A percentile compares a stretch with the other conserved stretches of the same genome.
Evolutionary conservation across 1,139 yeast genomes (phyloP).

Genomic region (Entelexis paramagnoliae): DNA sequence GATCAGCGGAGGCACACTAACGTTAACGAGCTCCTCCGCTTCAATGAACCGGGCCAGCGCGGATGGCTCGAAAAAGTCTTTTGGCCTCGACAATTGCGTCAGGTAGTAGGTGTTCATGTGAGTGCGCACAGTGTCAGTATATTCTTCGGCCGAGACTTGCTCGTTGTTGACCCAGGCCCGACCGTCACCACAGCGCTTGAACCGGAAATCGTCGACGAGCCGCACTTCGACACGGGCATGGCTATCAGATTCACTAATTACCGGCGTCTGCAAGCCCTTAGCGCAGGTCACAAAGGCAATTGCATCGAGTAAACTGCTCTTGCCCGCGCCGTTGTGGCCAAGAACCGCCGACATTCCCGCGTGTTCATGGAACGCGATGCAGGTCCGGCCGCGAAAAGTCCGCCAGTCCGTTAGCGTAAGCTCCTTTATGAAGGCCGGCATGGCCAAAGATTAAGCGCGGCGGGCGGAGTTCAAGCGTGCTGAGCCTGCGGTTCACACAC

Average conservation of each 20-base stretch:
- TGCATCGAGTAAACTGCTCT: not conserved
- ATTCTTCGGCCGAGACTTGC: not conserved
- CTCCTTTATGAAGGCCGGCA: not conserved
- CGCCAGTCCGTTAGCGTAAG: not conserved
- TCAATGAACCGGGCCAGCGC: not conserved
- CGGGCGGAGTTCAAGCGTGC: too few relatives aligned
- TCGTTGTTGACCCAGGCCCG: not conserved
- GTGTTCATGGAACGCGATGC: not conserved
- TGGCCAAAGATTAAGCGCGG: not conserved
- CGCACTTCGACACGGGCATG: not conserved
- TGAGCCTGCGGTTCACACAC: too few relatives aligned
- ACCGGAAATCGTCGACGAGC: not conserved
- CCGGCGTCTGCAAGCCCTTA: not conserved
- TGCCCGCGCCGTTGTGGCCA: not conserved
- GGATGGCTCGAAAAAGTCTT: not conserved
- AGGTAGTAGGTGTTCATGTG: not conserved
- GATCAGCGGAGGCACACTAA: not conserved
- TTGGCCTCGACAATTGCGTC: not conserved
- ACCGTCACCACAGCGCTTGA: not conserved
- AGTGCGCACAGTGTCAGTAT: not conserved
- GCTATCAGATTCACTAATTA: fast-evolving
- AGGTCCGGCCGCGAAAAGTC: not conserved
- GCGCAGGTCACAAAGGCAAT: not conserved
- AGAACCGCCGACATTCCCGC: constrained; percentile 1
- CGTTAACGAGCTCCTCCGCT: not conserved